These are phyloP conservation scores for Drosera capensis DNA, from an alignment of 148 eudicot species.

Conservation along the genomic window DNA sequence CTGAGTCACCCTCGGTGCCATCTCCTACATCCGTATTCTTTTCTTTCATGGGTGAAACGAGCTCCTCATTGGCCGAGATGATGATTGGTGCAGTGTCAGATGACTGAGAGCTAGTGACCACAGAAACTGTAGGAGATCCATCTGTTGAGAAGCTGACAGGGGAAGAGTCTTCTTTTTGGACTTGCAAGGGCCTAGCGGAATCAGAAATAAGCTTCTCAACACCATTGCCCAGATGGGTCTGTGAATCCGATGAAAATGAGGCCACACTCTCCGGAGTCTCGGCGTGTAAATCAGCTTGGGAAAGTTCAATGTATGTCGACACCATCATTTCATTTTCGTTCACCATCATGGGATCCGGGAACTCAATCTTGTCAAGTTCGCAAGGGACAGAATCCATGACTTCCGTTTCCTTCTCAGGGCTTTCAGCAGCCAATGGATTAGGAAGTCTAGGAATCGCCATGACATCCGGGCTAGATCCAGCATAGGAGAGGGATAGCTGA, in stretches of 20 bases:
- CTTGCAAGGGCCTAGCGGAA: slow-evolving; percentile 15
- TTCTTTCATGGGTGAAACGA: slow-evolving; percentile 27
- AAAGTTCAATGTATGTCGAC: slow-evolving; percentile 56
- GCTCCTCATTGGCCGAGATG: slow-evolving; percentile 34
- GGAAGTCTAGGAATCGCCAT: slow-evolving; percentile 32
- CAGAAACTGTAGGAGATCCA: slow-evolving; percentile 30
- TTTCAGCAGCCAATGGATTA: not conserved
- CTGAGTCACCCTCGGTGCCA: slow-evolving; percentile 25
- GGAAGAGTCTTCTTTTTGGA: slow-evolving; percentile 41
- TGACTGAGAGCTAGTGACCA: slow-evolving; percentile 40
- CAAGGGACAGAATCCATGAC: slow-evolving; percentile 11
- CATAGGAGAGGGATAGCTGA: slow-evolving; percentile 55
- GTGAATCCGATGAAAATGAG: slow-evolving; percentile 49
- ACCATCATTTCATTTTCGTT: slow-evolving; percentile 80
- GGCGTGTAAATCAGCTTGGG: slow-evolving; percentile 21
- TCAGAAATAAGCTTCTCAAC: slow-evolving; percentile 40
- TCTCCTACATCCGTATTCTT: slow-evolving; percentile 25
- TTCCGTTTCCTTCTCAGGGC: slow-evolving; percentile 11
- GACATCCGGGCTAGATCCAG: slow-evolving; percentile 59
- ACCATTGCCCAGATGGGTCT: slow-evolving; percentile 25
- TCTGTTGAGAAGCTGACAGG: slow-evolving; percentile 48
- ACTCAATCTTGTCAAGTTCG: slow-evolving; percentile 72
- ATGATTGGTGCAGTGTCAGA: slow-evolving; percentile 33
- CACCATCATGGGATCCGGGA: slow-evolving; percentile 74
- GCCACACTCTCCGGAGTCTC: slow-evolving; percentile 41